Conservation (phyloP, 108 stramenopile species). For the Phaeodactylum tricornutum region DNA sequence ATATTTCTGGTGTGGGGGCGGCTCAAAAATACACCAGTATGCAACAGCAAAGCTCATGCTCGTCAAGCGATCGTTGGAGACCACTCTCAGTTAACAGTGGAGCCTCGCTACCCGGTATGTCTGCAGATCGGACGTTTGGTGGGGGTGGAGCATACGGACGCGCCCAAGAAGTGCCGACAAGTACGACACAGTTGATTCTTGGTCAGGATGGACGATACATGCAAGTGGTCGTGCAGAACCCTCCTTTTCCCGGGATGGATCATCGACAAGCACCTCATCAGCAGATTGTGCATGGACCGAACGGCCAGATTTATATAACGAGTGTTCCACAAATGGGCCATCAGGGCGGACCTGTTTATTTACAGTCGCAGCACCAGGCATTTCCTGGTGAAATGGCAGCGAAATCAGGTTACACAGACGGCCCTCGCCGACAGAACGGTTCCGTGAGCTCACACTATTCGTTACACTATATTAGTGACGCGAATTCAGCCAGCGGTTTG, state of each 20-base stretch:
- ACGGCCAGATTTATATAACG: slow-evolving; percentile 11
- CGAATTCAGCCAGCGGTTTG: background rate
- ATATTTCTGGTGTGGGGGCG: background rate
- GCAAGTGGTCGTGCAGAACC: slow-evolving; percentile 46
- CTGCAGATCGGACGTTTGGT: background rate
- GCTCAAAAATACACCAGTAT: background rate
- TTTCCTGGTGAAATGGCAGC: background rate
- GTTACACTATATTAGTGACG: background rate
- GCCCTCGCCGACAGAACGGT: background rate
- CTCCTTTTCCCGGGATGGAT: slow-evolving; percentile 12
- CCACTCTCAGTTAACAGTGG: slow-evolving; percentile 4
- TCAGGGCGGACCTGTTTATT: background rate
- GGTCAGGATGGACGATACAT: slow-evolving; percentile 72
- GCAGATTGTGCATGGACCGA: slow-evolving; percentile 20
- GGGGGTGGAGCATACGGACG: background rate
- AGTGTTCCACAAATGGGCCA: background rate
- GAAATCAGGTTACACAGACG: background rate
- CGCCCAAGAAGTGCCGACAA: background rate
- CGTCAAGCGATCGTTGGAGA: background rate
- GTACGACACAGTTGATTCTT: slow-evolving; percentile 42
- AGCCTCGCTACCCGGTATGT: background rate
- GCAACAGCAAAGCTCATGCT: background rate
- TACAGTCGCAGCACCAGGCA: slow-evolving; percentile 1
- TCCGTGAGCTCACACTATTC: slow-evolving; percentile 5
- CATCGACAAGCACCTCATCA: too few species aligned